A percentile compares a stretch with the other conserved stretches of the same genome.
These are phyloP conservation scores for Coemansia aciculifera DNA, from an alignment of 192 early-diverging fungal genomes.

Conservation along the genomic window DNA sequence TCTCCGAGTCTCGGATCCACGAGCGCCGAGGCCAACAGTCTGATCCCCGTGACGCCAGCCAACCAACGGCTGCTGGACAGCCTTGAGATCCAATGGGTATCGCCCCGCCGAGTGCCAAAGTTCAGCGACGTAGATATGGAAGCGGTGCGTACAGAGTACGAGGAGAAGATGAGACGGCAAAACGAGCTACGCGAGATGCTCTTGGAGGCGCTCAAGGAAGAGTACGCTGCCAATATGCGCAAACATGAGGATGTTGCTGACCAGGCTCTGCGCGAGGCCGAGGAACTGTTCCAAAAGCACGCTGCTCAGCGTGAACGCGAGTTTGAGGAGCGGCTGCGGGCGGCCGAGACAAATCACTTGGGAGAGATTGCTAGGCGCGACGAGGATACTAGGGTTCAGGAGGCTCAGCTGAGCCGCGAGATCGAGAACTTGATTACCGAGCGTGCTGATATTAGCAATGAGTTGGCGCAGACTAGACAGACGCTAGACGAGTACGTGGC, in stretches of 20 bases:
- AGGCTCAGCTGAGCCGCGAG: constrained; percentile 30
- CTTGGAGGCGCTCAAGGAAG: constrained; percentile 39
- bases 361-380: constrained; percentile 35
- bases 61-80: constrained; percentile 51
- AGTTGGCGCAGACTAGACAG: constrained; percentile 25
- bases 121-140: constrained; percentile 50
- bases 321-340: constrained; percentile 30
- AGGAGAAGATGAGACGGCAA: constrained; percentile 30
- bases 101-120: constrained; percentile 50
- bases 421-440: constrained; percentile 29
- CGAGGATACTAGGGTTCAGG: constrained; percentile 29
- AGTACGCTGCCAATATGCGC: constrained; percentile 43
- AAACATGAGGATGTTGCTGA: constrained; percentile 39
- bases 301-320: constrained; percentile 33
- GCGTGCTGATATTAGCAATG: constrained; percentile 15
- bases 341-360: constrained; percentile 14
- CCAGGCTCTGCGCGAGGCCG: constrained; percentile 28
- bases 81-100: constrained; percentile 50
- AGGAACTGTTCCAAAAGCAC: constrained; percentile 34
- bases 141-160: constrained; percentile 23
- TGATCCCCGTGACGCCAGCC: constrained; percentile 49
- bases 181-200: constrained; percentile 51
- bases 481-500: constrained; percentile 44
- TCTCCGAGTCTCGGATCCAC: background rate
- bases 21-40: constrained; percentile 12